phyloP scores from a whole-genome alignment of 345 rosid species.

The Eucalyptus cladocalyx region DNA sequence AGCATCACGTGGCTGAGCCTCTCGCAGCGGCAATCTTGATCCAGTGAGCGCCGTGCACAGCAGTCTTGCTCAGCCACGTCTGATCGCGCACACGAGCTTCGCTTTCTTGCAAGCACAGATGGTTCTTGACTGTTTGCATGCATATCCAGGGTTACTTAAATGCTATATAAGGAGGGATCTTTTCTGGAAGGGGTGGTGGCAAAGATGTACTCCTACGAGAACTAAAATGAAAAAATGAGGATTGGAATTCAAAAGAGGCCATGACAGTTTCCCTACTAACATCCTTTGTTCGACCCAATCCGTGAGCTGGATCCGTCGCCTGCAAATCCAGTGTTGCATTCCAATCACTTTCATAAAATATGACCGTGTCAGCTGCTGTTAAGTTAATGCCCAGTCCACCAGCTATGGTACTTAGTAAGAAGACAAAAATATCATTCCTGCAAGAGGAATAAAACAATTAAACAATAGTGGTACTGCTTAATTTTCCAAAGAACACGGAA shows the following conservation, averaged over 20 bases:
- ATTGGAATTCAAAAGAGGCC: background rate
- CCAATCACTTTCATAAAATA: conserved; percentile 99
- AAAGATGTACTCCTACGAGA: background rate
- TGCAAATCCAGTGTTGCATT: conserved; percentile 98
- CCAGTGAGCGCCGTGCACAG: too few relatives aligned
- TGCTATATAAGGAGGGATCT: background rate
- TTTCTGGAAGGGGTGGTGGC: background rate
- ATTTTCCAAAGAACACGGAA: background rate
- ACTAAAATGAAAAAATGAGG: background rate
- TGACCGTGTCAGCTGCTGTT: conserved; percentile 99
- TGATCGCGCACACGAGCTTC: too few relatives aligned
- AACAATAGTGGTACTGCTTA: background rate
- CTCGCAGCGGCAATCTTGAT: too few relatives aligned
- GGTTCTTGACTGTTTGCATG: background rate
- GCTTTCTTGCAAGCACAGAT: background rate
- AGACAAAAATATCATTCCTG: conserved; percentile 97
- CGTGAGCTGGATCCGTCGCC: conserved; percentile 99
- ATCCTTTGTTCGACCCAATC: conserved; percentile 98
- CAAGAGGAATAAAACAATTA: conserved; percentile 1
- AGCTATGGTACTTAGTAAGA: conserved; percentile 98
- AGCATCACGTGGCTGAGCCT: too few relatives aligned
- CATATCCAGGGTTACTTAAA: background rate
- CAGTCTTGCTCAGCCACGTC: too few relatives aligned
- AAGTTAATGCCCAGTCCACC: conserved; percentile 98
- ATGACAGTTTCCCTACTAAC: conserved; percentile 18